Percentiles rank a stretch among this genome's conserved stretches.
phyloP scores from a whole-genome alignment of 768 basidiomycete genomes.

The Lactarius trivialis region DNA sequence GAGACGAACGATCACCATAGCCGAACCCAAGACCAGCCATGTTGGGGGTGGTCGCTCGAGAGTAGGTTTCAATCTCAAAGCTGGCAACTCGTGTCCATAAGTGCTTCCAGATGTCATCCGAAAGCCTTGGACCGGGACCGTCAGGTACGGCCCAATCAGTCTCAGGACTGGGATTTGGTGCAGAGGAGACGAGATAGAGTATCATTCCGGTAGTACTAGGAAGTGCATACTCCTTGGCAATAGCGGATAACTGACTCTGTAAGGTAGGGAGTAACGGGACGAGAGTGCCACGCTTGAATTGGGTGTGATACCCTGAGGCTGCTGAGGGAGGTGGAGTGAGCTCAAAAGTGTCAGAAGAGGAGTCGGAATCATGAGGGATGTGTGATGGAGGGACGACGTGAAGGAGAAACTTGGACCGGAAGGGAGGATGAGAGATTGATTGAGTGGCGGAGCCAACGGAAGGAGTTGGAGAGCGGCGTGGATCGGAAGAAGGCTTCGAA shows the following conservation, averaged over 20 bases:
- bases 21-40: slow-evolving; percentile 38
- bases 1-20: slow-evolving; percentile 8
- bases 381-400: slow-evolving; percentile 77
- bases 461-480: slow-evolving; percentile 32
- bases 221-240: slow-evolving; percentile 89
- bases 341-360: slow-evolving; percentile 36
- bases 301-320: slow-evolving; percentile 71
- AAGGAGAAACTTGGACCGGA: slow-evolving; percentile 64
- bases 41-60: slow-evolving; percentile 34
- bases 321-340: slow-evolving; percentile 46
- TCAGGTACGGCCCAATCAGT: slow-evolving; percentile 29
- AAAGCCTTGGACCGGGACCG: slow-evolving; percentile 70
- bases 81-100: slow-evolving; percentile 73
- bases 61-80: slow-evolving; percentile 44
- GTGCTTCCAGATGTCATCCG: slow-evolving; percentile 82
- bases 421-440: slow-evolving; percentile 31
- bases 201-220: slow-evolving; percentile 80
- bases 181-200: slow-evolving; percentile 63
- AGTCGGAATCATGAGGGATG: slow-evolving; percentile 58
- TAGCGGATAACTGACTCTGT: slow-evolving; percentile 75
- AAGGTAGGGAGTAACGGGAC: slow-evolving; percentile 81
- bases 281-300: slow-evolving; percentile 79
- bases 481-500: slow-evolving; percentile 17
- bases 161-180: slow-evolving; percentile 21
- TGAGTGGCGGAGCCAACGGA: slow-evolving; percentile 37